phyloP scores from a whole-genome alignment of 2,329 filamentous ascomycete genomes.

The Microcyclospora pomicola region DNA sequence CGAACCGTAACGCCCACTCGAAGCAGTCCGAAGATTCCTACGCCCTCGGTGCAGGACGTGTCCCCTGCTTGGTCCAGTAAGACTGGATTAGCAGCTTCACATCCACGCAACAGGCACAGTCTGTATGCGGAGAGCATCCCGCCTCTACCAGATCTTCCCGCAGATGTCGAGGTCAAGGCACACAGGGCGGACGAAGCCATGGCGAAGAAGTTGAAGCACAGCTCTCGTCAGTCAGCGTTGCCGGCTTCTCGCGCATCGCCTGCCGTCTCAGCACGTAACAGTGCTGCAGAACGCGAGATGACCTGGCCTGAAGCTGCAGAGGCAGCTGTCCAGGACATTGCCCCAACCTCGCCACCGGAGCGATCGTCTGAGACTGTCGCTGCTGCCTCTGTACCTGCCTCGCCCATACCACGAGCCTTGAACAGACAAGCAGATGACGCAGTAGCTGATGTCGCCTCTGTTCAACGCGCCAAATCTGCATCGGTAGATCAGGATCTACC shows the following conservation, averaged over 20 bases:
- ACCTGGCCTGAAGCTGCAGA: no score
- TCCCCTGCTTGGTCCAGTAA: conserved; percentile 18
- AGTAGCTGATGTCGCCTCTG: not conserved
- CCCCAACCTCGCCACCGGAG: not conserved
- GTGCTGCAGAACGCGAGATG: conserved; percentile 4
- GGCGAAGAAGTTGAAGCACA: conserved; percentile 12
- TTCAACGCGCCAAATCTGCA: not conserved
- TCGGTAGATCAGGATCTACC: no score
- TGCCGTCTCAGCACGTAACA: conserved; percentile 10
- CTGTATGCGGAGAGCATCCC: conserved; percentile 14
- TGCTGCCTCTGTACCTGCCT: not conserved
- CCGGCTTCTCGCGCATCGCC: conserved; percentile 8
- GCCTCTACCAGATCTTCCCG: conserved; percentile 19
- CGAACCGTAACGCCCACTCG: conserved; percentile 3
- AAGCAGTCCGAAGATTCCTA: conserved; percentile 1
- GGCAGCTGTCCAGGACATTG: no score
- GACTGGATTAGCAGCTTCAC: conserved; percentile 6
- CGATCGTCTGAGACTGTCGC: not conserved
- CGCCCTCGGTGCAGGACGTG: not conserved
- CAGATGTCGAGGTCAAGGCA: conserved; percentile 16
- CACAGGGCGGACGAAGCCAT: conserved; percentile 15
- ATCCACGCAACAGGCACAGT: conserved; percentile 5
- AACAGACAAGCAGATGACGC: not conserved
- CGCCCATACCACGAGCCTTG: no score
- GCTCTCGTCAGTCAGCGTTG: not conserved